These are phyloP conservation scores for Clonostachys chloroleuca DNA, from an alignment of 2,329 filamentous ascomycete genomes.

Conservation along the genomic window DNA sequence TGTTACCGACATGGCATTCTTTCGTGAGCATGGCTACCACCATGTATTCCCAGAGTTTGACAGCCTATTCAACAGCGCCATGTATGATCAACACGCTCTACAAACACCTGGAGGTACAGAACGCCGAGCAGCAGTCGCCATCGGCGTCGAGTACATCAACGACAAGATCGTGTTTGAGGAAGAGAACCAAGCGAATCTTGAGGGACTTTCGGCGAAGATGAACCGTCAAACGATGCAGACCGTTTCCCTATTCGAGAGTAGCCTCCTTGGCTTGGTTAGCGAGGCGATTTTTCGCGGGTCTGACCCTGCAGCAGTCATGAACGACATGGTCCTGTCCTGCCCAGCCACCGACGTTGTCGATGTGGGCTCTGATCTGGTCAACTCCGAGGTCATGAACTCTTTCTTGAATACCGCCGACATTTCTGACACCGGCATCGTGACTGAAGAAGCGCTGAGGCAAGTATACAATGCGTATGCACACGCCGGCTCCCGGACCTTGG, in stretches of 20 bases:
- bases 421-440: constrained; percentile 8
- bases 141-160: constrained; percentile 9
- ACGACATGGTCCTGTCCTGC: constrained; percentile 10
- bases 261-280: constrained; percentile 10
- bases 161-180: constrained; percentile 9
- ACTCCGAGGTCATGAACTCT: constrained; percentile 12
- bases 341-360: constrained; percentile 12
- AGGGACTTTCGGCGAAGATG: constrained; percentile 5
- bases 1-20: constrained; percentile 13
- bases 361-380: constrained; percentile 11
- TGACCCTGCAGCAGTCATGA: constrained; percentile 10
- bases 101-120: constrained; percentile 7
- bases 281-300: constrained; percentile 10
- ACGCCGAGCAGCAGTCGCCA: constrained; percentile 7
- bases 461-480: constrained; percentile 11
- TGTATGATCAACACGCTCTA: constrained; percentile 7
- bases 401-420: constrained; percentile 11
- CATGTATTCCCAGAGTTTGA: constrained; percentile 9
- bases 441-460: constrained; percentile 8
- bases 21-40: constrained; percentile 14
- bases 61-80: constrained; percentile 6
- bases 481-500: constrained; percentile 17
- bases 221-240: constrained; percentile 8
- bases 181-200: constrained; percentile 3
- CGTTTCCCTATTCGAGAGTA: constrained; percentile 10